These are phyloP conservation scores for Xylariaceae sp. DNA, from an alignment of 2,329 filamentous ascomycete species.

Conservation along the genomic window DNA sequence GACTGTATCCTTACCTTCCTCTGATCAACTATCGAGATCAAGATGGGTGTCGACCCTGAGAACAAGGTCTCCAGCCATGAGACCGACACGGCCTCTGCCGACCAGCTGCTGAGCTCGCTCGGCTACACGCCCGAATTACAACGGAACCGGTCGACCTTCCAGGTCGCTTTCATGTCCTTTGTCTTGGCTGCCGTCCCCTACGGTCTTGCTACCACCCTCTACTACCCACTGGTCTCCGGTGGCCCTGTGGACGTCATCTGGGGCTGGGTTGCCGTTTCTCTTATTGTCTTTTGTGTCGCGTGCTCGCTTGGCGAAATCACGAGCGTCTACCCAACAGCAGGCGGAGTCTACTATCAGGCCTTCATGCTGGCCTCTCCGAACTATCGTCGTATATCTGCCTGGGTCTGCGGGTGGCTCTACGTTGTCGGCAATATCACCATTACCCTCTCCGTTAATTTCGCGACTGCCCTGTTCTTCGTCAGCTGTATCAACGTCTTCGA, in stretches of 20 bases:
- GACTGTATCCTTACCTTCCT: neutral
- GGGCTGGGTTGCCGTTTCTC: slow-evolving; percentile 65
- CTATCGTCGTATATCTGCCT: slow-evolving; percentile 60
- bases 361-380: slow-evolving; percentile 63
- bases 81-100: slow-evolving; percentile 44
- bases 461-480: slow-evolving; percentile 61
- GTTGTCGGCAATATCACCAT: slow-evolving; percentile 78
- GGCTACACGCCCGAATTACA: slow-evolving; percentile 62
- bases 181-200: slow-evolving; percentile 71
- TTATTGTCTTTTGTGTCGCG: slow-evolving; percentile 66
- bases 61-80: slow-evolving; percentile 25
- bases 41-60: slow-evolving; percentile 20
- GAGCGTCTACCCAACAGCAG: slow-evolving; percentile 69
- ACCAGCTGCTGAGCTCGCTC: slow-evolving; percentile 57
- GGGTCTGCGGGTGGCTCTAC: slow-evolving; percentile 72
- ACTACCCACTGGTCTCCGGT: slow-evolving; percentile 61
- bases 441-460: slow-evolving; percentile 77
- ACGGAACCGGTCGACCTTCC: slow-evolving; percentile 60
- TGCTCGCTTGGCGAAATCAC: slow-evolving; percentile 68
- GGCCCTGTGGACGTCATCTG: slow-evolving; percentile 66
- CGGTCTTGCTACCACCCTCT: slow-evolving; percentile 64
- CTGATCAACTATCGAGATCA: neutral
- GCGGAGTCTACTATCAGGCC: slow-evolving; percentile 74
- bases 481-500: slow-evolving; percentile 53
- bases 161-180: slow-evolving; percentile 72